Base-by-base conservation (phyloP, 139 green algal genomes). In the Tetradesmus lagerheimii region DNA sequence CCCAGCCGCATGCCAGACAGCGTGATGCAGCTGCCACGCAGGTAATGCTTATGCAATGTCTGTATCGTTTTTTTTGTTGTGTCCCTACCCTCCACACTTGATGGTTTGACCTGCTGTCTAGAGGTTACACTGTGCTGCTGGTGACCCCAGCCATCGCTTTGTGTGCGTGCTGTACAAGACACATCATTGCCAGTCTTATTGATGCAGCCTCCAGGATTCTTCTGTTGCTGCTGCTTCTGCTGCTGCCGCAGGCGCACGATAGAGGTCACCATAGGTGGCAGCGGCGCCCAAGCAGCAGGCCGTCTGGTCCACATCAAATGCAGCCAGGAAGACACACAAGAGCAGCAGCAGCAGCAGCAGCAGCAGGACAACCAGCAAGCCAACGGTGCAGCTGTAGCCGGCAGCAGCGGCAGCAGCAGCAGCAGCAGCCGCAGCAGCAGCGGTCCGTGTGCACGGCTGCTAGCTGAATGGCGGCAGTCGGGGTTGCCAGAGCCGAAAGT, bases 1-100 rank as follows among this genome's bases (percentile, higher is more conserved):
- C 89, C 91, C 16, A 91, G 92, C 80, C 86, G 89, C n/a, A 95
- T 95, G 93, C 93, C 93, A 4, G 45, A 34, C 29, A 84, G 90
- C 39, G 89, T 90, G 0, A 86, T 86, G 89, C 15, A 18, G 11
- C 82, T 86, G n/a, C 64, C 82, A 45, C 31, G 66, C 25, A 92
- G 39, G 62, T 62, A 45, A 35, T 8, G 37, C 14, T 31, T 38
- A n/a, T n/a, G n/a, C n/a, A n/a, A n/a, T n/a, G n/a, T n/a, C n/a
- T n/a, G n/a, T n/a, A n/a, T n/a, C n/a, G n/a, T n/a, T n/a, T n/a
- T n/a, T n/a, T n/a, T n/a, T n/a, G n/a, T n/a, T n/a, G n/a, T n/a
- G n/a, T n/a, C n/a, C n/a, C n/a, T n/a, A n/a, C n/a, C n/a, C n/a
- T n/a, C n/a, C n/a, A n/a, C n/a, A n/a, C n/a, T n/a, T n/a, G n/a